These are phyloP conservation scores for Zelonia costaricensis DNA, from an alignment of 208 protist genomes.

Conservation along the genomic window DNA sequence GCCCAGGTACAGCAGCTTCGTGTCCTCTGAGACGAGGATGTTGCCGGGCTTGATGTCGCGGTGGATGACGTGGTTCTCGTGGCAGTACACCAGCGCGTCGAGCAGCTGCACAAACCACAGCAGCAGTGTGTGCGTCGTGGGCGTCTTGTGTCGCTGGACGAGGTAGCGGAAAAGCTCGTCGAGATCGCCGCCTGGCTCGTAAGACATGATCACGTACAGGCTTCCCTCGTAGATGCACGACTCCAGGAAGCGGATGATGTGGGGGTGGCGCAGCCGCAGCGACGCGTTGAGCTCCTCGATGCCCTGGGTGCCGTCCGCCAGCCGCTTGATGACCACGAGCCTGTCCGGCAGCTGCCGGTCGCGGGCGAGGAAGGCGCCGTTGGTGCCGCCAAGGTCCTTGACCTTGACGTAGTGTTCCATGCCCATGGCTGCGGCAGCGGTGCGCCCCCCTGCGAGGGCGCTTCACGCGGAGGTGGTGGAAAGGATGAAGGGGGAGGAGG, in stretches of 20 bases:
- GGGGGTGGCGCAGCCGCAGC: constrained; percentile 72
- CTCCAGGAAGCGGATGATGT: constrained; percentile 80
- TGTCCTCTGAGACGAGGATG: constrained; percentile 56
- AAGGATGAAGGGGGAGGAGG: not conserved
- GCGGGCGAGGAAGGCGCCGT: constrained; percentile 64
- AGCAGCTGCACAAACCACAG: constrained; percentile 82
- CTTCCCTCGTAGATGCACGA: constrained; percentile 64
- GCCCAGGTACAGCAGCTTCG: constrained; percentile 62
- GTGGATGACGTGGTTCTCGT: constrained; percentile 81
- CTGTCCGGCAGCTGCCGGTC: constrained; percentile 60
- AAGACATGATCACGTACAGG: constrained; percentile 85
- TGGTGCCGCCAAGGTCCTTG: constrained; percentile 76
- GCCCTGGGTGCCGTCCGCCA: constrained; percentile 56
- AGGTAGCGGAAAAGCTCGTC: constrained; percentile 60
- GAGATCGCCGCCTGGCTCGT: constrained; percentile 84
- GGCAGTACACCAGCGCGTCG: constrained; percentile 79
- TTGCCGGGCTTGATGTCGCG: constrained; percentile 93
- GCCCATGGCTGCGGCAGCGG: constrained; percentile 40
- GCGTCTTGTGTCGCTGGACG: constrained; percentile 34
- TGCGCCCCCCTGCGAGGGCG: not conserved
- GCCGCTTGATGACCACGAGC: constrained; percentile 80
- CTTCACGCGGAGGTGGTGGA: not conserved
- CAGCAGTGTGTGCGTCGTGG: constrained; percentile 53
- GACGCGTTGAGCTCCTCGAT: constrained; percentile 83
- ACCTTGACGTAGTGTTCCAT: constrained; percentile 87